These are phyloP conservation scores for Alternaria brassicae DNA, from an alignment of 2,329 filamentous ascomycete genomes.

Conservation along the genomic window DNA sequence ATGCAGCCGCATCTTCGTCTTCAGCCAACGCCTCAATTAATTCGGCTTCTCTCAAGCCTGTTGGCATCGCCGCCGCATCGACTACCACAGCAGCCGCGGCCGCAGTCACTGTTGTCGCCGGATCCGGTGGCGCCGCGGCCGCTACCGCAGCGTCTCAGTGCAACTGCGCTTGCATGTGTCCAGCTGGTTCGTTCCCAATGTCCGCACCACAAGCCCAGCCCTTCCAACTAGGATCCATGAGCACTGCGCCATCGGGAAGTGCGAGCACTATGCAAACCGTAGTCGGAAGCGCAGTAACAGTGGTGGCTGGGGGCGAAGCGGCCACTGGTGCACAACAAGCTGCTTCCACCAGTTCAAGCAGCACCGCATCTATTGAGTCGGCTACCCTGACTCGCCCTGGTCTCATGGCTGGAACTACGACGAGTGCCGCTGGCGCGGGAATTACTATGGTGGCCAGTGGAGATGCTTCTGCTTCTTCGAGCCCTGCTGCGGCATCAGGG, in stretches of 20 bases:
- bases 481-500: not conserved
- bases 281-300: constrained; percentile 28
- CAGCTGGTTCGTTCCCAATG: constrained; percentile 43
- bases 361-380: constrained; percentile 25
- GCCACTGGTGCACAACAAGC: constrained; percentile 20
- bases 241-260: not conserved
- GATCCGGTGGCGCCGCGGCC: constrained; percentile 5
- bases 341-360: constrained; percentile 17
- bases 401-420: constrained; percentile 23
- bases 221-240: constrained; percentile 38
- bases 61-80: constrained; percentile 20
- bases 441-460: constrained; percentile 29
- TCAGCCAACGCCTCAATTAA: constrained; percentile 14
- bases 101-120: constrained; percentile 35
- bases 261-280: constrained; percentile 36
- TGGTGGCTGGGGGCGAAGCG: constrained; percentile 28
- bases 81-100: constrained; percentile 15
- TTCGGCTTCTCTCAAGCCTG: constrained; percentile 16
- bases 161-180: constrained; percentile 42
- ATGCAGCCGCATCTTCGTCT: constrained; percentile 23
- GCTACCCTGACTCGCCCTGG: constrained; percentile 32
- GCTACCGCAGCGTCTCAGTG: constrained; percentile 30
- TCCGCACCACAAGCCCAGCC: constrained; percentile 32
- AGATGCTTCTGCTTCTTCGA: constrained; percentile 3
- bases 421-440: constrained; percentile 25